Evolutionary conservation across 345 rosid genomes (phyloP), one percentile per base, ranked within the genome.

Genomic region (Eucalyptus victrix): DNA sequence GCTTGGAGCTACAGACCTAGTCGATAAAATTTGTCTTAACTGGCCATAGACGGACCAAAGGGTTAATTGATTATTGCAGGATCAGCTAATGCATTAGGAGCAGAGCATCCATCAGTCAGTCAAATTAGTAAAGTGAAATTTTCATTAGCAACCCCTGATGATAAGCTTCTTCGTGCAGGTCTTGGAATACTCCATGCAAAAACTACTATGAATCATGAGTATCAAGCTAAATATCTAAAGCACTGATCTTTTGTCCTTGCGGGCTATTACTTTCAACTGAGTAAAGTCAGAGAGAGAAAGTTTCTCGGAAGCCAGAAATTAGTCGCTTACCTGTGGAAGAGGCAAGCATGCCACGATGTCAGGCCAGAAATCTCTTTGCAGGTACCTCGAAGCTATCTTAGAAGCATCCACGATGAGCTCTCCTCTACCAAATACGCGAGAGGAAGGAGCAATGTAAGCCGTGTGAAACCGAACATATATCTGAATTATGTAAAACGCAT

Each of bases 401-500:
- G 89, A 49, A 87, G 93, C 91, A 85, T 94, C 92, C 23, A 94
- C 54, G 19, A 93, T 94, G 53, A 95, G 93, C 90, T 95, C 97
- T 44, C 96, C 97, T 93, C 96, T 91, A 65, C 96, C 96, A 62
- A 93, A 91, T 8, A 94, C 95, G 21, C 96, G 94, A 87, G 96
- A 94, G n/a, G 96, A 93, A 53, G 96, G 96, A 91, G 94, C 96
- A 21, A 94, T 91, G 87, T 92, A 94, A 89, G 96, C 96, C 14
- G 95, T 95, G 60, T 92, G 93, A 88, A 94, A 93, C 58, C 91
- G 90, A 88, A 95, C 49, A 44, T 92, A 91, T 40, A 94, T 92
- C 88, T 92, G 94, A 69, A 92, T 69, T 4, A 90, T n/a, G 92
- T 94, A 95, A 86, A 94, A 95, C 69, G 85, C 89, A 90, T 94